A percentile compares a stretch with the other conserved stretches of the same genome.
Evolutionary conservation across 495 filamentous ascomycete species (phyloP).

Genomic region (Penicillium silybi): DNA sequence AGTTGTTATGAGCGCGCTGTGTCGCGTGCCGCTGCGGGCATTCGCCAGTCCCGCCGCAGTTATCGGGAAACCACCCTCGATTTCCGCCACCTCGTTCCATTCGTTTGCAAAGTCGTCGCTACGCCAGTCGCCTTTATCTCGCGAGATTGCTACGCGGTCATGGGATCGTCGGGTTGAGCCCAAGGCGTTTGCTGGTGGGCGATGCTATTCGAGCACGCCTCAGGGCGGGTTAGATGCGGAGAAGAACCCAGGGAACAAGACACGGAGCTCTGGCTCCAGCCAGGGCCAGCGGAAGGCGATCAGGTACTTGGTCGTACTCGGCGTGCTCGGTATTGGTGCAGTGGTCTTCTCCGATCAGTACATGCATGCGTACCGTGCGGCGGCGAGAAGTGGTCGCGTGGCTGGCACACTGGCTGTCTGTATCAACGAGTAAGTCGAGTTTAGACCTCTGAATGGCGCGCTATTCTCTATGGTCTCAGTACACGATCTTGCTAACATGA

Average conservation of each 20-base stretch:
- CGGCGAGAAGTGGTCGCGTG: slow-evolving; percentile 76
- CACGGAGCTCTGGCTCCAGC: slow-evolving; percentile 10
- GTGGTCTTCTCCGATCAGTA: slow-evolving; percentile 67
- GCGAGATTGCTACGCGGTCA: not conserved
- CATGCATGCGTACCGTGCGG: slow-evolving; percentile 69
- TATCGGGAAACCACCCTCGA: slow-evolving; percentile 20
- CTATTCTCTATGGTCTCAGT: not conserved
- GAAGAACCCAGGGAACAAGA: slow-evolving; percentile 5
- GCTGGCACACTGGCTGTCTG: slow-evolving; percentile 68
- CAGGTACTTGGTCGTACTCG: slow-evolving; percentile 49
- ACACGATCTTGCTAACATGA: not conserved
- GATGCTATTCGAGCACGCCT: slow-evolving; percentile 15
- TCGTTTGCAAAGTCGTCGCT: slow-evolving; percentile 2
- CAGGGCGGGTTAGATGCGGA: slow-evolving; percentile 12
- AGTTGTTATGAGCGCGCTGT: slow-evolving; percentile 35
- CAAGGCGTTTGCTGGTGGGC: not conserved
- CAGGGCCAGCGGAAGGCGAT: slow-evolving; percentile 31
- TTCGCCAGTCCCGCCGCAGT: slow-evolving; percentile 32
- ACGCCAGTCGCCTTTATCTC: slow-evolving; percentile 1
- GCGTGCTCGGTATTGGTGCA: slow-evolving; percentile 52
- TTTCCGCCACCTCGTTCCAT: slow-evolving; percentile 5
- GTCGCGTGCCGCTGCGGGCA: slow-evolving; percentile 39
- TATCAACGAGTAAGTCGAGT: slow-evolving; percentile 77
- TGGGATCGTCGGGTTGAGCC: not conserved
- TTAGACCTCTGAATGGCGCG: not conserved